Conservation (phyloP, 805 yeast genomes). For the Yarrowia osloensis region DNA sequence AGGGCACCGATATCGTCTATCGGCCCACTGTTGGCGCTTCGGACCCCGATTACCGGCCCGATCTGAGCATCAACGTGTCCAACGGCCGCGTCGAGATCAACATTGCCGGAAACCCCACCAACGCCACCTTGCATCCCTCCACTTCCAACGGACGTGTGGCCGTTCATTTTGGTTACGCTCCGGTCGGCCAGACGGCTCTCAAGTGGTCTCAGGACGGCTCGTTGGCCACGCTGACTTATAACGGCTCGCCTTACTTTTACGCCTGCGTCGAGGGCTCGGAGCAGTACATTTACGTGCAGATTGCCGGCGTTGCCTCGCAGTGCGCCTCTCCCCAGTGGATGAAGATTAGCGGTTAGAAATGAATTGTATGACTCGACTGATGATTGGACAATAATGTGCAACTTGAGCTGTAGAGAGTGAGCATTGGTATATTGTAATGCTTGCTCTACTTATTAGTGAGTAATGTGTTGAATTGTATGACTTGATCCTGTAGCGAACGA, state of each 20-base stretch:
- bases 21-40: slow-evolving; percentile 14
- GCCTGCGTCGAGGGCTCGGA: not conserved
- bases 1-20: slow-evolving; percentile 6
- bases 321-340: slow-evolving; percentile 18
- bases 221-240: not conserved
- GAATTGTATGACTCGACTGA: not conserved
- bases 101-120: slow-evolving; percentile 1
- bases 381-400: too few relatives aligned
- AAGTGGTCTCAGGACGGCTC: slow-evolving; percentile 7
- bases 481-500: too few relatives aligned
- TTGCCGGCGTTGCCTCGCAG: not conserved
- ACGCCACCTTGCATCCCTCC: slow-evolving; percentile 10
- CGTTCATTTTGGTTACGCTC: slow-evolving; percentile 2
- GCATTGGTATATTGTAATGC: too few relatives aligned
- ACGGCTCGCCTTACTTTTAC: slow-evolving; percentile 17
- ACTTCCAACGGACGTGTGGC: not conserved
- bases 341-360: slow-evolving; percentile 10
- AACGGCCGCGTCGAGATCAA: not conserved
- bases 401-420: too few relatives aligned
- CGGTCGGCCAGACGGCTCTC: slow-evolving; percentile 6
- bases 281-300: slow-evolving; percentile 14
- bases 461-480: too few relatives aligned
- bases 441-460: too few relatives aligned
- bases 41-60: slow-evolving; percentile 15
- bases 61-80: slow-evolving; percentile 17